Conservation (phyloP, 2,329 filamentous ascomycete species). For the Lecanosticta acicola region DNA sequence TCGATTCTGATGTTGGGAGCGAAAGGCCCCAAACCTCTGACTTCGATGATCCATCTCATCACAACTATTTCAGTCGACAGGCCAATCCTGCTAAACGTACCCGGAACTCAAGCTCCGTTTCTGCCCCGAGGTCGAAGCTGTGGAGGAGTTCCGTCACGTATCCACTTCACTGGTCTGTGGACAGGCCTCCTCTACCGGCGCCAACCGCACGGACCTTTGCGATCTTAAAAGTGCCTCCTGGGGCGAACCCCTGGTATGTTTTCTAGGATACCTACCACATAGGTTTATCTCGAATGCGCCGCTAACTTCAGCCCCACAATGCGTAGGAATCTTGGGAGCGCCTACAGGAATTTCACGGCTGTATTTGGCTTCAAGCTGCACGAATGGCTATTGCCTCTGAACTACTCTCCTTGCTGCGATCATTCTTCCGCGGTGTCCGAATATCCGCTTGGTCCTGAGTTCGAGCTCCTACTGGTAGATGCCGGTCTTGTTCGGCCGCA, state of each 20-base stretch:
- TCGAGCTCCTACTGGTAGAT: slow-evolving; percentile 30
- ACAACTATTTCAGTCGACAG: slow-evolving; percentile 28
- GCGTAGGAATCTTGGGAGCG: slow-evolving; percentile 63
- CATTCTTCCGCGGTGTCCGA: slow-evolving; percentile 42
- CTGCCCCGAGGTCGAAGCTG: slow-evolving; percentile 15
- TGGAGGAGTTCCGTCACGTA: slow-evolving; percentile 52
- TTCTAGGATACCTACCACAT: too few species aligned
- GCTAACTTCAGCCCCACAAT: too few species aligned
- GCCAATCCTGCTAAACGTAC: slow-evolving; percentile 13
- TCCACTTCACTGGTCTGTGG: slow-evolving; percentile 42
- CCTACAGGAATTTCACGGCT: slow-evolving; percentile 63
- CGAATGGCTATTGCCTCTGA: slow-evolving; percentile 78
- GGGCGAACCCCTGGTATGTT: slow-evolving; percentile 88
- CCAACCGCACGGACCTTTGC: slow-evolving; percentile 60
- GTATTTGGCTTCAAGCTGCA: slow-evolving; percentile 68
- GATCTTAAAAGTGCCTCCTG: slow-evolving; percentile 64
- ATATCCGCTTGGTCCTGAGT: slow-evolving; percentile 33
- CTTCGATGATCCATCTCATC: slow-evolving; percentile 30
- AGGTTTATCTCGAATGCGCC: too few species aligned
- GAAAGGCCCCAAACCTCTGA: slow-evolving; percentile 31
- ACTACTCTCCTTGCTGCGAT: slow-evolving; percentile 65
- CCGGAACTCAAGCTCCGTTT: slow-evolving; percentile 2
- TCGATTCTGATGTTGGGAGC: slow-evolving; percentile 17
- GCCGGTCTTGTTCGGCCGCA: slow-evolving; percentile 25
- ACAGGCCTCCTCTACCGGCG: slow-evolving; percentile 32